phyloP scores from a whole-genome alignment of 2,329 filamentous ascomycete species.

The Fusarium pseudocircinatum region DNA sequence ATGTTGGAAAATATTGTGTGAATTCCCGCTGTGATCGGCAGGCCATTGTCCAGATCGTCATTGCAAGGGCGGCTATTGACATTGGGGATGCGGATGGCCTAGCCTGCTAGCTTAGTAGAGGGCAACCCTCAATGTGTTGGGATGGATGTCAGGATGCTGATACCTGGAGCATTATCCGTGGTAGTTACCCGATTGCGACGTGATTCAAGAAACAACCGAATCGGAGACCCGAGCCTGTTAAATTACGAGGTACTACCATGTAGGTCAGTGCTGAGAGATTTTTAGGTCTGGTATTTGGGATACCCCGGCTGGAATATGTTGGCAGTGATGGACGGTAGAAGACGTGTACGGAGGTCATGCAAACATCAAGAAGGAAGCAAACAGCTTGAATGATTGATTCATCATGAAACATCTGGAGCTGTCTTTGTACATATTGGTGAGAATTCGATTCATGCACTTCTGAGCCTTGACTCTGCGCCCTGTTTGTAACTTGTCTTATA shows the following conservation, averaged over 20 bases:
- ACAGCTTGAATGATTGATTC: slow-evolving; percentile 9
- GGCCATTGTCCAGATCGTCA: slow-evolving; percentile 21
- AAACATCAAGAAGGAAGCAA: slow-evolving; percentile 12
- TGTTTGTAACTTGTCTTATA: slow-evolving; percentile 21
- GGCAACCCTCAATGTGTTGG: slow-evolving; percentile 3
- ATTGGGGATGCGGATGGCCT: neutral
- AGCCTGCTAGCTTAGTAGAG: slow-evolving; percentile 8
- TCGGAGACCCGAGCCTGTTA: neutral
- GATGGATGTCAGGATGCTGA: neutral
- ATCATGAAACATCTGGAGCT: slow-evolving; percentile 30
- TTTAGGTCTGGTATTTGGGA: neutral
- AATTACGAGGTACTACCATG: neutral
- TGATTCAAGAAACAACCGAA: neutral
- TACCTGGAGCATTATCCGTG: neutral
- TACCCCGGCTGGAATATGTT: neutral
- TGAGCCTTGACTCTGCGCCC: neutral
- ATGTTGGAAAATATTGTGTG: slow-evolving; percentile 3
- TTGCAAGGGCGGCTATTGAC: slow-evolving; percentile 26
- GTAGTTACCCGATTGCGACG: slow-evolving; percentile 14
- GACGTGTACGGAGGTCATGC: slow-evolving; percentile 1
- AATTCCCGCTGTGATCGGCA: slow-evolving; percentile 21
- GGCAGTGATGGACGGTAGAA: slow-evolving; percentile 11
- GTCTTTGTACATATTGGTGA: neutral
- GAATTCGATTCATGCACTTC: slow-evolving; percentile 16
- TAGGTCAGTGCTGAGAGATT: neutral